phyloP scores from a whole-genome alignment of 2,329 filamentous ascomycete species.

The Phoma sp. region DNA sequence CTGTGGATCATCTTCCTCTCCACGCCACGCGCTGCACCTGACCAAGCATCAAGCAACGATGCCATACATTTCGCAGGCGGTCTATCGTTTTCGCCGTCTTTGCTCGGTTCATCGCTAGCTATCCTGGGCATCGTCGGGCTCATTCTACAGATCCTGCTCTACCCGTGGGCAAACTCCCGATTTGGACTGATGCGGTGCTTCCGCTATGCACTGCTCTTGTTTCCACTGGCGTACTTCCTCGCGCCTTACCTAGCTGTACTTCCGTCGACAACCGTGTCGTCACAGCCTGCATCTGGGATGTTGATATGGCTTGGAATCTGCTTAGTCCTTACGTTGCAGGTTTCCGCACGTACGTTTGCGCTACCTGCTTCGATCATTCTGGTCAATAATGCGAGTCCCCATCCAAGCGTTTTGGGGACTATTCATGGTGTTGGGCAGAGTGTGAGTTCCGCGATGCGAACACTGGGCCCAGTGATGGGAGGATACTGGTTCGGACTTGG shows the following conservation, averaged over 20 bases:
- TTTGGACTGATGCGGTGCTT: slow-evolving; percentile 74
- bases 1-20: slow-evolving; percentile 81
- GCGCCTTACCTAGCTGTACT: slow-evolving; percentile 76
- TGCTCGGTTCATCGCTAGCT: slow-evolving; percentile 79
- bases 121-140: slow-evolving; percentile 81
- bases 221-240: slow-evolving; percentile 73
- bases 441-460: slow-evolving; percentile 61
- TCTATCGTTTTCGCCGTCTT: slow-evolving; percentile 73
- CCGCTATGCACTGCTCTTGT: slow-evolving; percentile 72
- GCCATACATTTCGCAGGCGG: slow-evolving; percentile 72
- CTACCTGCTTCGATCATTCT: slow-evolving; percentile 65
- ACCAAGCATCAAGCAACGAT: slow-evolving; percentile 20
- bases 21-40: slow-evolving; percentile 63
- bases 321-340: slow-evolving; percentile 71
- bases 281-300: slow-evolving; percentile 61
- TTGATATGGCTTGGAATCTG: slow-evolving; percentile 71
- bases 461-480: slow-evolving; percentile 62
- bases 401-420: slow-evolving; percentile 63
- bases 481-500: slow-evolving; percentile 64
- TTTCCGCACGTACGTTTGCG: slow-evolving; percentile 74
- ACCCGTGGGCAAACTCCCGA: slow-evolving; percentile 70
- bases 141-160: slow-evolving; percentile 72
- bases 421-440: slow-evolving; percentile 67
- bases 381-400: slow-evolving; percentile 65
- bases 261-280: slow-evolving; percentile 59